Base-by-base conservation (phyloP, 2,329 filamentous ascomycete genomes). In the Grosmannia penicillata region DNA sequence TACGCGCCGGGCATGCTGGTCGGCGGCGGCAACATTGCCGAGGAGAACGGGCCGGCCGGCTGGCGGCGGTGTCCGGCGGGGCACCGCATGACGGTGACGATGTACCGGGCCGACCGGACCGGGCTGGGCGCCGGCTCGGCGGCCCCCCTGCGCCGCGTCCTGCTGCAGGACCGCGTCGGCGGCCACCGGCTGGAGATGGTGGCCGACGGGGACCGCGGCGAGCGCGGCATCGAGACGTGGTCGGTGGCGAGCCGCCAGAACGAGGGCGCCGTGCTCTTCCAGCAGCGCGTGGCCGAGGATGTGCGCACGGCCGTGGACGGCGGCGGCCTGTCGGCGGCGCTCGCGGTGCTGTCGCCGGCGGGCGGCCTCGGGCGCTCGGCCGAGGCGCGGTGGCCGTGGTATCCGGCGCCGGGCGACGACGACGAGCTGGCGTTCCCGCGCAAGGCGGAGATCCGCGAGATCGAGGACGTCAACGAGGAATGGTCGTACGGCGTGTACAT, bases 401-500 rank as follows among this genome's bases (percentile, higher is more conserved):
- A 80, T 51, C 84, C 85, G 0, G 69, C 70, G 3, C 58, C 66
- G 0, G 68, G 61, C 0, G 71, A 71, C 1, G 65, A 63, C 17
- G 82, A 94, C 53, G 89, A 96, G 59, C 59, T 96, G 29, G 57
- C 78, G 45, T 95, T 96, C 49, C 89, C 89, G 0, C 77, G 76
- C 36, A 78, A 82, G 9, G 86, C 87, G 0, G 82, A 91, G 56
- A 72, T 96, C 13, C 68, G 70, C 7, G 89, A 96, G 60, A 75
- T 81, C 27, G 80, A 89, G 54, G 82, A 91, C 55, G 75, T 93
- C 34, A 94, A 94, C 54, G 82, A 79, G 15, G 86, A 94, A 55
- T 96, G 87, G 87, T 86, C 72, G 51, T 81, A 79, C 60, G 89
- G 89, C 0, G 75, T 76, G 22, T 95, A 93, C 63, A 86, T 85